Percentiles rank a stretch among this genome's conserved stretches.
These are phyloP conservation scores for Rauvolfia tetraphylla DNA, from an alignment of 257 asterid genomes.

Conservation along the genomic window DNA sequence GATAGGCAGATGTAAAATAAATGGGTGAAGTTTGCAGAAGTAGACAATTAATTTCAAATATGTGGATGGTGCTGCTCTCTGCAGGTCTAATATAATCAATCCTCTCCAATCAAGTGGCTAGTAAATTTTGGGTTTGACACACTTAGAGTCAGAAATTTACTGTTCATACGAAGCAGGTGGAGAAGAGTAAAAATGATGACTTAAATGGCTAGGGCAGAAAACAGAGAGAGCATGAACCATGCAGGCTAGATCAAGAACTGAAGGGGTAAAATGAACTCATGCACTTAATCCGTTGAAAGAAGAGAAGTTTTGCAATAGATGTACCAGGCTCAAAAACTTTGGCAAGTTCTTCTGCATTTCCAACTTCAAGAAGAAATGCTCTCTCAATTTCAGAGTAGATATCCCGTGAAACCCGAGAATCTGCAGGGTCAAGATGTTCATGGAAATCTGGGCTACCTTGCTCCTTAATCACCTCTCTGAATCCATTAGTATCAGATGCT, in stretches of 20 bases:
- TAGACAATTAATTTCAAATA: not conserved
- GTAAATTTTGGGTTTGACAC: not conserved
- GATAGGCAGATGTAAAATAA: not conserved
- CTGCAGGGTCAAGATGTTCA: constrained; percentile 36
- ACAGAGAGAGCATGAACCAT: not conserved
- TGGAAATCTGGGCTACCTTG: constrained; percentile 29
- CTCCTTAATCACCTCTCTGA: constrained; percentile 37
- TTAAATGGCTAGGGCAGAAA: not conserved
- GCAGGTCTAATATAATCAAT: not conserved
- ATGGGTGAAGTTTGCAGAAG: not conserved
- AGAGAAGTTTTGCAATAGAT: constrained; percentile 3
- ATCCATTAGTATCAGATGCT: constrained; percentile 37
- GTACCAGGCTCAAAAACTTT: constrained; percentile 68
- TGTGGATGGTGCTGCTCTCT: not conserved
- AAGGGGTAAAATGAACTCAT: not conserved
- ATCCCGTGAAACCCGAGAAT: constrained; percentile 35
- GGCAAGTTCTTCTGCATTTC: constrained; percentile 77
- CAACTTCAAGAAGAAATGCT: constrained; percentile 76
- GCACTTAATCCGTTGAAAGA: not conserved
- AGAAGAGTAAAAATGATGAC: not conserved
- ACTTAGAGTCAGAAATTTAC: not conserved
- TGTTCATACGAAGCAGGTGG: not conserved
- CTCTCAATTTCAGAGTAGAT: constrained; percentile 55
- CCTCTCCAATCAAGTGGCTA: not conserved
- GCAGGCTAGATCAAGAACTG: not conserved